A percentile compares a stretch with the other conserved stretches of the same genome.
phyloP scores from a whole-genome alignment of 2,329 filamentous ascomycete species.

The Botrytis hyacinthi region DNA sequence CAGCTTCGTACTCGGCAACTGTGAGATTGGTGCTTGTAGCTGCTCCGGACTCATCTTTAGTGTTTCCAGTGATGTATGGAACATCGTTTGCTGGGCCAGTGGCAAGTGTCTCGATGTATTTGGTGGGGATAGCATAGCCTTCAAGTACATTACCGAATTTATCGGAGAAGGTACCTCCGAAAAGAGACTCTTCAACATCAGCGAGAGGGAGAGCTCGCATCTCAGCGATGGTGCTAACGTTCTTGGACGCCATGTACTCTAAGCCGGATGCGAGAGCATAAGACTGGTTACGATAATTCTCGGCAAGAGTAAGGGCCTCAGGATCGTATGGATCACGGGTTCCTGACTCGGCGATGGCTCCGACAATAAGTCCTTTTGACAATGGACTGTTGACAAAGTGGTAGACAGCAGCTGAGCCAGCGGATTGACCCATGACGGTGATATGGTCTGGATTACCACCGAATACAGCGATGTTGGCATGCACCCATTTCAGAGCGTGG shows the following conservation, averaged over 20 bases:
- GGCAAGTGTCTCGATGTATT: constrained; percentile 17
- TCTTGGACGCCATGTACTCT: constrained; percentile 26
- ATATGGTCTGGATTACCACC: constrained; percentile 49
- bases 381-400: constrained; percentile 37
- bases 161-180: neutral
- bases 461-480: constrained; percentile 51
- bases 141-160: constrained; percentile 28
- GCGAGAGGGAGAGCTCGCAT: constrained; percentile 7
- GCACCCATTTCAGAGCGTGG: constrained; percentile 57
- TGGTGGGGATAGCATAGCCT: constrained; percentile 31
- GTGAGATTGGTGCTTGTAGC: constrained; percentile 40
- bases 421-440: constrained; percentile 45
- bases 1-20: constrained; percentile 32
- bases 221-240: constrained; percentile 29
- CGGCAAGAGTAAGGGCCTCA: constrained; percentile 26
- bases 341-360: constrained; percentile 35
- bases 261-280: constrained; percentile 18
- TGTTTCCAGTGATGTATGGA: constrained; percentile 41
- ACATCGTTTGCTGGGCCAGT: constrained; percentile 39
- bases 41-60: constrained; percentile 18
- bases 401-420: constrained; percentile 46
- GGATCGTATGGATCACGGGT: constrained; percentile 36
- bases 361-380: constrained; percentile 32
- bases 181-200: constrained; percentile 11
- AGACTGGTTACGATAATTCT: constrained; percentile 28